Conservation (phyloP, 2,329 filamentous ascomycete genomes). For the Aspergillus latus region DNA sequence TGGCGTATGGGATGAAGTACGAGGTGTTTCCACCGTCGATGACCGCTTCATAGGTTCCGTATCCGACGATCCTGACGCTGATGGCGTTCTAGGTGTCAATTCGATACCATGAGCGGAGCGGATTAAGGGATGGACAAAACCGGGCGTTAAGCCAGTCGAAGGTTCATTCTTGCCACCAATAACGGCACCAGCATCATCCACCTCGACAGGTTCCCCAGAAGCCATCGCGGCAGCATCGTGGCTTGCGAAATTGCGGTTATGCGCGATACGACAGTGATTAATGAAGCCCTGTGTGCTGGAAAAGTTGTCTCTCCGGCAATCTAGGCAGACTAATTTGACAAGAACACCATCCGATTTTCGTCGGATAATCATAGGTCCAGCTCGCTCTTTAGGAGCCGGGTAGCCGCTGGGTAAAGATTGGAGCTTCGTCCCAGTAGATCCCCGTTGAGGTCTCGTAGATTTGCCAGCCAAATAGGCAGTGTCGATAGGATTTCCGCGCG, state of each 20-base stretch:
- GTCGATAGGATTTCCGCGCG: slow-evolving; percentile 71
- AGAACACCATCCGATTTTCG: slow-evolving; percentile 77
- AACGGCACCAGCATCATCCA: slow-evolving; percentile 57
- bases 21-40: slow-evolving; percentile 28
- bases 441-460: slow-evolving; percentile 56
- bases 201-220: slow-evolving; percentile 79
- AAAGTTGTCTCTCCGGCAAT: slow-evolving; percentile 88
- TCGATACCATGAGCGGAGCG: slow-evolving; percentile 51
- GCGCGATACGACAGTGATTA: slow-evolving; percentile 96
- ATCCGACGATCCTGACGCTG: slow-evolving; percentile 14
- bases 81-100: slow-evolving; percentile 20
- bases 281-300: slow-evolving; percentile 98
- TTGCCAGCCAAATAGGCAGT: slow-evolving; percentile 51
- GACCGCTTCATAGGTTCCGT: slow-evolving; percentile 22
- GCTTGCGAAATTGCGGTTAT: slow-evolving; percentile 89
- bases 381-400: slow-evolving; percentile 73
- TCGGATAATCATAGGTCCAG: slow-evolving; percentile 79
- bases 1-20: slow-evolving; percentile 7
- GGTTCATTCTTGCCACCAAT: slow-evolving; percentile 41
- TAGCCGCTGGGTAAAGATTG: slow-evolving; percentile 70
- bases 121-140: slow-evolving; percentile 63
- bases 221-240: slow-evolving; percentile 90
- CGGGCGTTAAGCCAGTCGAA: slow-evolving; percentile 34
- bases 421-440: slow-evolving; percentile 62
- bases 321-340: slow-evolving; percentile 86